Conservation (phyloP, 352 stramenopile genomes). For the Pythium brachiatum region DNA sequence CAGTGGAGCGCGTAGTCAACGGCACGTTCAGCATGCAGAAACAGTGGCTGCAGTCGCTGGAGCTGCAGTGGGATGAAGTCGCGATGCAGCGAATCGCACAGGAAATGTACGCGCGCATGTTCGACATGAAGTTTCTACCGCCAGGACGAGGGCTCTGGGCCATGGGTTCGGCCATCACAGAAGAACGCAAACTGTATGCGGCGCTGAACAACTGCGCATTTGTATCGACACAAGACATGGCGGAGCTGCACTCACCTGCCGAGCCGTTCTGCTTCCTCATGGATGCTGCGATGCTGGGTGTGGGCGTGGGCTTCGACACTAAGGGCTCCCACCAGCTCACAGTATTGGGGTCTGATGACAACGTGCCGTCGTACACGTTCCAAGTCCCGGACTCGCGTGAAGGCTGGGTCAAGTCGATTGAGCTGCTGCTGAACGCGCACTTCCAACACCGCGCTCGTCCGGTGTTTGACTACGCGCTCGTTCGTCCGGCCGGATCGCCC, state of each 20-base stretch:
- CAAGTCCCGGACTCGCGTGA: constrained; percentile 63
- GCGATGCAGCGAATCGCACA: constrained; percentile 55
- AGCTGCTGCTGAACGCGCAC: constrained; percentile 81
- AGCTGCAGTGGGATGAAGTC: constrained; percentile 66
- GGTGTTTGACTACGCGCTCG: constrained; percentile 81
- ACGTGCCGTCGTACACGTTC: constrained; percentile 24
- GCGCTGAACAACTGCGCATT: constrained; percentile 95
- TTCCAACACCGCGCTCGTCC: constrained; percentile 47
- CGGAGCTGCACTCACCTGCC: constrained; percentile 48
- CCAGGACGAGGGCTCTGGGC: constrained; percentile 91
- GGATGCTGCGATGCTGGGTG: constrained; percentile 93
- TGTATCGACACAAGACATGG: constrained; percentile 83
- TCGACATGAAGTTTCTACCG: constrained; percentile 93
- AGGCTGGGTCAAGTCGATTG: constrained; percentile 88
- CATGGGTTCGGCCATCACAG: constrained; percentile 92
- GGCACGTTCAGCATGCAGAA: constrained; percentile 94
- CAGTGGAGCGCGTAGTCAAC: constrained; percentile 92
- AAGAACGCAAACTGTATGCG: constrained; percentile 76
- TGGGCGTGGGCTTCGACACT: constrained; percentile 94
- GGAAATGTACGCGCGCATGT: constrained; percentile 92
- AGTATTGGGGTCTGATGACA: constrained; percentile 33
- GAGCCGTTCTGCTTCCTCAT: constrained; percentile 94
- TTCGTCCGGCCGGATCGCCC: constrained; percentile 77
- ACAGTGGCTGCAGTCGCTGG: constrained; percentile 60
- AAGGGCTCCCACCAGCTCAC: constrained; percentile 74